These are phyloP conservation scores for Candida broadrunensis DNA, from an alignment of 805 yeast species.

Conservation along the genomic window DNA sequence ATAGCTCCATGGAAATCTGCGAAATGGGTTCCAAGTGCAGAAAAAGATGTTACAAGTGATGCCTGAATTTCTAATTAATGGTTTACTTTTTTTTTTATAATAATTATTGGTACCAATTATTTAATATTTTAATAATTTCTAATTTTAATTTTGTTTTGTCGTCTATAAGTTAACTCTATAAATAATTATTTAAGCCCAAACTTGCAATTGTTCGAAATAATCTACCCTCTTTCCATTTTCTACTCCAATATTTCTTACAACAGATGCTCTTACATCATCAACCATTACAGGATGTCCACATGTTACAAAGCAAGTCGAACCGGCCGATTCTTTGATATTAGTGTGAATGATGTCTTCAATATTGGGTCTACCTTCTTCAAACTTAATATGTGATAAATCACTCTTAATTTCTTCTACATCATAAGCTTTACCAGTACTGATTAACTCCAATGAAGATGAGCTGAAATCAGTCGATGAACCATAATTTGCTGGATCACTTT, in stretches of 20 bases:
- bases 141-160: too few relatives aligned
- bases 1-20: too few relatives aligned
- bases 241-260: conserved; percentile 39
- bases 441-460: conserved; percentile 31
- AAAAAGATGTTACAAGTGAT: too few relatives aligned
- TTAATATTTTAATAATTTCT: too few relatives aligned
- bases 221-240: conserved; percentile 48
- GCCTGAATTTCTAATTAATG: too few relatives aligned
- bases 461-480: conserved; percentile 4
- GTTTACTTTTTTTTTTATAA: too few relatives aligned
- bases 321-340: conserved; percentile 34
- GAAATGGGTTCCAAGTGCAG: too few relatives aligned
- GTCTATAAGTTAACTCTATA: too few relatives aligned
- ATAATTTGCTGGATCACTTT: not conserved
- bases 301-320: conserved; percentile 51
- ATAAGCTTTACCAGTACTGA: conserved; percentile 38
- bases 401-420: conserved; percentile 18
- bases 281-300: conserved; percentile 67
- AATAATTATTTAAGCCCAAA: conserved; percentile 45
- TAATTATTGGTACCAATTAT: too few relatives aligned
- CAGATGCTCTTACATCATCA: conserved; percentile 51
- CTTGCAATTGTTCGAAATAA: conserved; percentile 69
- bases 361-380: conserved; percentile 48
- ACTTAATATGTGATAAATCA: conserved; percentile 29
- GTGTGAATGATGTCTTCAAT: conserved; percentile 35